Evolutionary conservation across 2,329 filamentous ascomycete genomes (phyloP), one percentile per base, ranked within the genome.

Genomic region (Fusarium pseudonygamai): DNA sequence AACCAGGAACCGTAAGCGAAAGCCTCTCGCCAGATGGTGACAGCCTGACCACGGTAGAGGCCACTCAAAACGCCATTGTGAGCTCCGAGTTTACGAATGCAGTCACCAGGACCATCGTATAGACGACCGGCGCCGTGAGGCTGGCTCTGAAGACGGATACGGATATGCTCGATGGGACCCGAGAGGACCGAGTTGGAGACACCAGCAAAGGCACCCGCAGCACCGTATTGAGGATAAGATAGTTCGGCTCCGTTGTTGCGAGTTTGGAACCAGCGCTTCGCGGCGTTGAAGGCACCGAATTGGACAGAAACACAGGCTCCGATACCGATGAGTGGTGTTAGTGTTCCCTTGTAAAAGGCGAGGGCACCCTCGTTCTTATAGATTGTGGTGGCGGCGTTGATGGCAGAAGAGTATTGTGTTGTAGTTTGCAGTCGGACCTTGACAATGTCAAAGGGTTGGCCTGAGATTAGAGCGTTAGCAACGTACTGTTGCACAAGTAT

Each of bases 1-100:
- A 99, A 99, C 96, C 96, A 99, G 50, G 94, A 87, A 56, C 96
- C 96, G 84, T 99, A 99, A 32, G 96, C 96, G 82, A 96, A 93
- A 5, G 94, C 94, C 87, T 99, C 96, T 77, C 96, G 92, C 67
- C 93, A 85, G 49, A 97, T 82, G 0, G 96, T 99, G 15, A 98
- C 95, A 22, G 89, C 90, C 80, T 94, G 90, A 63, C 96, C 96
- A 73, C 96, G 93, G 87, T 96, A 99, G 26, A 98, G 84, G 34
- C 94, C 96, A 36, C 85, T 84, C 3, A 93, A 81, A 13, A 95
- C 85, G 67, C 91, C 91, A 63, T 90, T 88, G 45, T 86, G 85
- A 3, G 89, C 85, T 26, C 89, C 89, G 20, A 99, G 89, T 85
- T 97, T 96, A 79, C 91, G 90, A 77, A 98, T 92, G 84, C 96